Evolutionary conservation across 148 eudicot species (phyloP), one percentile per base, ranked within the genome.

Genomic region (Cornus kousa): DNA sequence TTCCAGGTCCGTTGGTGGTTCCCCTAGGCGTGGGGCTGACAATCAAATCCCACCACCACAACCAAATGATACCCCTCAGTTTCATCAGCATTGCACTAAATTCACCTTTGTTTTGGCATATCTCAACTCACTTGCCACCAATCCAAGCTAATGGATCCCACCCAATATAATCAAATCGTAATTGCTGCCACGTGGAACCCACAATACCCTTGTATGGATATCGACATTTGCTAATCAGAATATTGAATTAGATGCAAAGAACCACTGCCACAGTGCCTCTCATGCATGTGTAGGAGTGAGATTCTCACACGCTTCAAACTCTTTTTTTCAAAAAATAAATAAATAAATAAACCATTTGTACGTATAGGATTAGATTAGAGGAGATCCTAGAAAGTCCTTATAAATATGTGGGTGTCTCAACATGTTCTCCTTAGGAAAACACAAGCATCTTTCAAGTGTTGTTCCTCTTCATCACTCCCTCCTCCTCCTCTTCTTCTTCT

Each of bases 51-150:
- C 28, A 28, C 28, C 28, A 28, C 28, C 28, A 28, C 28, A 28
- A 28, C 28, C 28, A 0, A 50, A 11, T 22, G 4, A 9, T 31
- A 40, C 14, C 74, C 82, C 78, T 48, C 74, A 59, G 10, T 67
- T 1, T 46, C 82, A 80, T 80, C 82, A 80, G 82, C 70, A 74
- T 65, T 74, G 43, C 78, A 75, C 78, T 74, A 68, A 74, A 48
- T 74, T 80, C 22, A 5, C 19, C 60, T 80, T 68, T 32, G 50
- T 74, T 73, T 32, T 48, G 72, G 60, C 32, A 32, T 33, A 46
- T 71, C 77, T 50, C 73, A 23, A 43, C 24, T 75, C 83, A 80
- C 64, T 55, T n/a, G 16, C 71, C 73, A 76, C 68, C 62, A 68
- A 74, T 12, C 39, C 71, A 74, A 74, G 43, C 7, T 33, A 75